phyloP scores from a whole-genome alignment of 1,284 basidiomycete species.

The Ceratobasidium sp. region DNA sequence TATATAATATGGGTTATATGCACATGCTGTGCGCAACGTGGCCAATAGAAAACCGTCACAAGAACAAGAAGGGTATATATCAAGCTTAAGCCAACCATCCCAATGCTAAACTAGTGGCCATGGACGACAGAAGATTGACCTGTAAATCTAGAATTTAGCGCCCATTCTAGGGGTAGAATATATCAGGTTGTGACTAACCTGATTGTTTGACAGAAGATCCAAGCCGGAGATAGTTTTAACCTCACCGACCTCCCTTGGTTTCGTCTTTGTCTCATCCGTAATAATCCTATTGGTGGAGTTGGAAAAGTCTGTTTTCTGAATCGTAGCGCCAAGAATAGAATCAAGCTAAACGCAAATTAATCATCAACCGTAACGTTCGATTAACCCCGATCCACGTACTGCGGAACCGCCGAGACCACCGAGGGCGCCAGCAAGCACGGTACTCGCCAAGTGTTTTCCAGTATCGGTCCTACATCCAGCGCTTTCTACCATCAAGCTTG shows the following conservation, averaged over 20 bases:
- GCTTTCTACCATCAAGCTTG: conserved; percentile 75
- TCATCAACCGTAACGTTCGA: conserved; percentile 25
- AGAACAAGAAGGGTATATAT: neutral
- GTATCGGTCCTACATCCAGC: conserved; percentile 59
- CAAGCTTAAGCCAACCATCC: conserved; percentile 54
- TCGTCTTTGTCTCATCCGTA: conserved; percentile 65
- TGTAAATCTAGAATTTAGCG: conserved; percentile 48
- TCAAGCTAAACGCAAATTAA: conserved; percentile 69
- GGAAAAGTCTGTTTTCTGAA: conserved; percentile 87
- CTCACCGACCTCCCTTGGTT: conserved; percentile 52
- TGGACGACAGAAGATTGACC: conserved; percentile 65
- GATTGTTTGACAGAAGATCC: conserved; percentile 84
- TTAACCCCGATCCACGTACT: conserved; percentile 62
- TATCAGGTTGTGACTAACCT: conserved; percentile 61
- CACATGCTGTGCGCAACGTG: conserved; percentile 2
- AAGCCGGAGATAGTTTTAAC: conserved; percentile 76
- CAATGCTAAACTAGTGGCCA: conserved; percentile 59
- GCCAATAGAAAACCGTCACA: neutral
- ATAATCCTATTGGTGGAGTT: conserved; percentile 73
- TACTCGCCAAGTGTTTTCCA: conserved; percentile 54
- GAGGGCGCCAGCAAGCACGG: conserved; percentile 71
- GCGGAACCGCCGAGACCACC: conserved; percentile 82
- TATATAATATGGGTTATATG: neutral
- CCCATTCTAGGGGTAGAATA: neutral
- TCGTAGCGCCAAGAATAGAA: conserved; percentile 87